Base-by-base conservation (phyloP, 441 rosid species). In the Erodium moschatum region DNA sequence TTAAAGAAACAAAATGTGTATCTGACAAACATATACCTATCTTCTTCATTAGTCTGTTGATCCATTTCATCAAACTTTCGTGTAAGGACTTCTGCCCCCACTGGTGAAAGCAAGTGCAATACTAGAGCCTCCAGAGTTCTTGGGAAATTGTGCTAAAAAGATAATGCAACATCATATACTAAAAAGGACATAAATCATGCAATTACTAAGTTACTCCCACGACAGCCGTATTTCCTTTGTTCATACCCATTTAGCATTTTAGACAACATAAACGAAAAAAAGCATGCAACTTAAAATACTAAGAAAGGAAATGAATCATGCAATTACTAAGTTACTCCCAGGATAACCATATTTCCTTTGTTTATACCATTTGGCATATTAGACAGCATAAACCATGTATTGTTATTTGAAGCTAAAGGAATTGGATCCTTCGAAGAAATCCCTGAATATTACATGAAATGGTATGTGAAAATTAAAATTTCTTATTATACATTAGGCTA, bases 51-150 rank as follows among this genome's bases (percentile, higher is more conserved):
- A 72, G 68, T 76, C 74, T 78, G 78, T 70, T 78, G 85, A 76
- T 89, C 96, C 21, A 89, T 82, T 76, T 86, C 90, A 66, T 93
- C 98, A 78, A 89, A 91, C 74, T 89, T 93, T 73, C 80, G 77
- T 2, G 93, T 85, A 50, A 89, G 86, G 73, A 86, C 87, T 80
- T 94, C 97, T n/a, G 91, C 94, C 65, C 92, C 91, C 61, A 82
- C 77, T 38, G 96, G 96, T 56, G 91, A 87, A 81, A 87, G 92
- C 81, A 86, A 80, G 86, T 91, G 94, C 68, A 89, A 76, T 73
- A 88, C 73, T 68, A 93, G 75, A 56, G 87, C 95, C 82, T 94
- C 96, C 83, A 87, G 79, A 69, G 96, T 93, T 82, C 95, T 84
- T 27, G 95, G 96, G 78, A 89, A 89, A 70, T 87, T 81, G 75